A percentile compares a stretch with the other conserved stretches of the same genome.
These are phyloP conservation scores for Punica granatum DNA, from an alignment of 345 rosid species.

Conservation along the genomic window DNA sequence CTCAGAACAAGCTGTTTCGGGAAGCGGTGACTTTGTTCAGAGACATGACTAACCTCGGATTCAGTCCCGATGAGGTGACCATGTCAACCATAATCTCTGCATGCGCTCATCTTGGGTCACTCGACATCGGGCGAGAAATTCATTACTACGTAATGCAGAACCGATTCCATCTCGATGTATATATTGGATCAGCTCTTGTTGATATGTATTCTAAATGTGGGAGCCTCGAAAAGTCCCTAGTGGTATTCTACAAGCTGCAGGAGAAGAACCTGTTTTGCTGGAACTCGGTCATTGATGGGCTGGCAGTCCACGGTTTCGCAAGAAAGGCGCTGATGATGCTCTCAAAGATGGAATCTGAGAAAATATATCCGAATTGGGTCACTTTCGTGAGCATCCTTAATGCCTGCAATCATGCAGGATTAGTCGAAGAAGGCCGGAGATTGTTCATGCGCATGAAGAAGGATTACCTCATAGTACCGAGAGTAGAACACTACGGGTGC, in stretches of 20 bases:
- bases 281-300: slow-evolving; percentile 76
- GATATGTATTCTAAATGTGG: slow-evolving; percentile 94
- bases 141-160: slow-evolving; percentile 45
- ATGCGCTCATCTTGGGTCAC: slow-evolving; percentile 75
- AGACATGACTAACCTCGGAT: slow-evolving; percentile 40
- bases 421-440: slow-evolving; percentile 56
- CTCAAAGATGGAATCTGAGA: slow-evolving; percentile 45
- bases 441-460: slow-evolving; percentile 44
- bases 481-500: slow-evolving; percentile 64
- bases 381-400: slow-evolving; percentile 67
- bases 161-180: slow-evolving; percentile 58
- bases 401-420: slow-evolving; percentile 78
- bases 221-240: slow-evolving; percentile 45
- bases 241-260: slow-evolving; percentile 57
- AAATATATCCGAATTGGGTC: slow-evolving; percentile 50
- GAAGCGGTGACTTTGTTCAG: slow-evolving; percentile 52
- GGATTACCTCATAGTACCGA: slow-evolving; percentile 36
- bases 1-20: slow-evolving; percentile 43
- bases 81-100: slow-evolving; percentile 70
- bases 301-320: slow-evolving; percentile 63
- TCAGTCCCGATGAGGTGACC: slow-evolving; percentile 58
- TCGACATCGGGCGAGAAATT: slow-evolving; percentile 53
- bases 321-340: slow-evolving; percentile 56
- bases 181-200: slow-evolving; percentile 66
- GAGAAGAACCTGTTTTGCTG: slow-evolving; percentile 73